Percentiles rank a stretch among this genome's conserved stretches.
Evolutionary conservation across 2,329 filamentous ascomycete genomes (phyloP).

Genomic region (Phaeosphaeria sp.): DNA sequence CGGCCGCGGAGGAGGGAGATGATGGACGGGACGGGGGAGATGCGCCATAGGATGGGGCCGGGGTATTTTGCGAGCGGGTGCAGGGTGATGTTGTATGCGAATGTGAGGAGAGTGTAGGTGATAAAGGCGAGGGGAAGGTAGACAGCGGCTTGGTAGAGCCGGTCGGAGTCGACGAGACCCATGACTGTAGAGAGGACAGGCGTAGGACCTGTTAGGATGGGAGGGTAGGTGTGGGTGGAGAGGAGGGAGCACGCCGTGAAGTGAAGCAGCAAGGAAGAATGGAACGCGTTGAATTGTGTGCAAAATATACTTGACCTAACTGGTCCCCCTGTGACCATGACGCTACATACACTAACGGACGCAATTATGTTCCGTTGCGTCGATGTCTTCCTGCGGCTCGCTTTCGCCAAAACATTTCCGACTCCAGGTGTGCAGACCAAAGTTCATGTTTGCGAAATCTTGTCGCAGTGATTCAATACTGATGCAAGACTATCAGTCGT

Average conservation of each 20-base stretch:
- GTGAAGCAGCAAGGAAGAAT: neutral
- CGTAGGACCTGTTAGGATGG: slow-evolving; percentile 20
- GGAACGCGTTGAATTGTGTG: slow-evolving; percentile 2
- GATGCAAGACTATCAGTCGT: neutral
- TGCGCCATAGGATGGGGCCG: slow-evolving; percentile 37
- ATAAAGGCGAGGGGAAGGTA: slow-evolving; percentile 30
- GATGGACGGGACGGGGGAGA: slow-evolving; percentile 34
- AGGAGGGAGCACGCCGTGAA: neutral
- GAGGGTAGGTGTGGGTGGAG: slow-evolving; percentile 3
- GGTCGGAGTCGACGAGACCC: slow-evolving; percentile 36
- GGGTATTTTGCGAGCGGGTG: slow-evolving; percentile 41
- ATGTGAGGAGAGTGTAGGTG: slow-evolving; percentile 25
- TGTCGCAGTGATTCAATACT: neutral
- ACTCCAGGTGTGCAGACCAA: slow-evolving; percentile 32
- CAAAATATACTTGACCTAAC: slow-evolving; percentile 24
- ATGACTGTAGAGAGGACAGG: slow-evolving; percentile 12
- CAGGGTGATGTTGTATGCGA: slow-evolving; percentile 37
- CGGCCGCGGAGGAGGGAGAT: slow-evolving; percentile 36
- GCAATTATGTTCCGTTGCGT: slow-evolving; percentile 4
- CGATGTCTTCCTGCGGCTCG: slow-evolving; percentile 16
- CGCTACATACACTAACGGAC: slow-evolving; percentile 14
- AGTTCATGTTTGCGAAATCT: slow-evolving; percentile 4
- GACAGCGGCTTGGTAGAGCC: slow-evolving; percentile 27
- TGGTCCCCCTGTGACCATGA: slow-evolving; percentile 22
- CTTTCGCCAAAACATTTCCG: slow-evolving; percentile 36